phyloP scores from a whole-genome alignment of 1,284 basidiomycete genomes.

The Austroboletus novae-zelandiae region DNA sequence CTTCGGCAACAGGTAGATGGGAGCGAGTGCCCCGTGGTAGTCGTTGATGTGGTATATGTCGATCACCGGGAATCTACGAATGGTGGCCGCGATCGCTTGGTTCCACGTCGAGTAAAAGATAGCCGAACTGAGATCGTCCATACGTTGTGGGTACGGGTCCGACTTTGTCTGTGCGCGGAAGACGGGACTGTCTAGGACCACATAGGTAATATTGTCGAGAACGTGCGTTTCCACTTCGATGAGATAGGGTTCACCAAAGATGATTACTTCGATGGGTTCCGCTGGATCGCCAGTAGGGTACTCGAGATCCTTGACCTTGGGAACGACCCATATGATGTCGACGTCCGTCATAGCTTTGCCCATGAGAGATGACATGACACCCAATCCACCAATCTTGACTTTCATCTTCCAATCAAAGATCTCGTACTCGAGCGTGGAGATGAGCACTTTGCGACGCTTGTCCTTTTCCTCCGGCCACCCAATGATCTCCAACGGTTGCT shows the following conservation, averaged over 20 bases:
- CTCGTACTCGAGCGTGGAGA: conserved; percentile 91
- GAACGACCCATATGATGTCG: conserved; percentile 88
- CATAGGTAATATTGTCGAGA: conserved; percentile 90
- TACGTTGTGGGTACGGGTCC: conserved; percentile 91
- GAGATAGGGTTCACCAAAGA: conserved; percentile 91
- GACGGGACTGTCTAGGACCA: conserved; percentile 89
- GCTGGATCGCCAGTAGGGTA: conserved; percentile 88
- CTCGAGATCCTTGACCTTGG: conserved; percentile 90
- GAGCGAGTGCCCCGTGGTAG: conserved; percentile 88
- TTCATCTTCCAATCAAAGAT: conserved; percentile 95
- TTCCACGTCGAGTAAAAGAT: conserved; percentile 98
- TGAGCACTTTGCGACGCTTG: conserved; percentile 86
- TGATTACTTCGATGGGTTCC: conserved; percentile 92
- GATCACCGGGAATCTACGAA: conserved; percentile 79
- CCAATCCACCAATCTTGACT: conserved; percentile 94
- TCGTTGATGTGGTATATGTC: conserved; percentile 91
- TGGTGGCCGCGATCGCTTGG: conserved; percentile 88
- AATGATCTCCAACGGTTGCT: conserved; percentile 63
- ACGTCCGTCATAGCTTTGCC: conserved; percentile 96
- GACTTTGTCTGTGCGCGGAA: conserved; percentile 94
- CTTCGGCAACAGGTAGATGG: conserved; percentile 87
- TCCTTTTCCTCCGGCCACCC: conserved; percentile 91
- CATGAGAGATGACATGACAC: conserved; percentile 96
- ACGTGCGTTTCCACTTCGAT: conserved; percentile 92
- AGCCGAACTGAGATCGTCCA: conserved; percentile 93